Conservation (phyloP, 139 green algal species). For the Tetratostichococcus sp. region DNA sequence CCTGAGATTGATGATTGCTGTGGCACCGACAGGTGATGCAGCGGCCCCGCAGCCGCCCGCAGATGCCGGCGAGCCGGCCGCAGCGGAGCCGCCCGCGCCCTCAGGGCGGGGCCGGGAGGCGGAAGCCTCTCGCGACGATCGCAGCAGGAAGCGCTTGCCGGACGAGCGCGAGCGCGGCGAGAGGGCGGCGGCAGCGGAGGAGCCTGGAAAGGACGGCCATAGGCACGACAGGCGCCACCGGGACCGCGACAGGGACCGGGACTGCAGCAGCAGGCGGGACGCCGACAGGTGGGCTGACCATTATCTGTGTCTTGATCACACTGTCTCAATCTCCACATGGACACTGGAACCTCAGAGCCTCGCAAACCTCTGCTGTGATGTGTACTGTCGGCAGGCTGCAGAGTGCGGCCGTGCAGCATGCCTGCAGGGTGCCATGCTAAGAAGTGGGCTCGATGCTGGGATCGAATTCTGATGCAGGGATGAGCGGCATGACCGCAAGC, state of each 20-base stretch:
- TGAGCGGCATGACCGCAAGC: background rate
- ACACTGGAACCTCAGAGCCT: no score
- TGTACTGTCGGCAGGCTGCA: background rate
- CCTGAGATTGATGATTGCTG: no score
- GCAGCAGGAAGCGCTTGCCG: background rate
- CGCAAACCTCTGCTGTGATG: background rate
- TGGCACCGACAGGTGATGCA: no score
- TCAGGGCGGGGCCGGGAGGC: background rate
- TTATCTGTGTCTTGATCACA: no score
- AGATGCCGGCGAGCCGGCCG: no score
- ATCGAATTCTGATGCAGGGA: no score
- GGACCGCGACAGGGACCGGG: constrained; percentile 2
- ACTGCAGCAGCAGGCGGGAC: constrained; percentile 9
- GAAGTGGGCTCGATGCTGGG: no score
- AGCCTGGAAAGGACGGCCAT: background rate
- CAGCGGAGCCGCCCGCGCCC: no score
- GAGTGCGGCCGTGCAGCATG: no score
- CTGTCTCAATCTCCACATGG: no score
- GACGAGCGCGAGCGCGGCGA: background rate
- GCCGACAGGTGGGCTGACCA: constrained; percentile 2
- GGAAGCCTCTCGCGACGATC: background rate
- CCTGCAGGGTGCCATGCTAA: no score
- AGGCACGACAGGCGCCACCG: background rate
- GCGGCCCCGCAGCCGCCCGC: no score
- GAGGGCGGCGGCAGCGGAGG: constrained; percentile 3